These are phyloP conservation scores for Fusarium anguioides DNA, from an alignment of 2,329 filamentous ascomycete genomes.

Conservation along the genomic window DNA sequence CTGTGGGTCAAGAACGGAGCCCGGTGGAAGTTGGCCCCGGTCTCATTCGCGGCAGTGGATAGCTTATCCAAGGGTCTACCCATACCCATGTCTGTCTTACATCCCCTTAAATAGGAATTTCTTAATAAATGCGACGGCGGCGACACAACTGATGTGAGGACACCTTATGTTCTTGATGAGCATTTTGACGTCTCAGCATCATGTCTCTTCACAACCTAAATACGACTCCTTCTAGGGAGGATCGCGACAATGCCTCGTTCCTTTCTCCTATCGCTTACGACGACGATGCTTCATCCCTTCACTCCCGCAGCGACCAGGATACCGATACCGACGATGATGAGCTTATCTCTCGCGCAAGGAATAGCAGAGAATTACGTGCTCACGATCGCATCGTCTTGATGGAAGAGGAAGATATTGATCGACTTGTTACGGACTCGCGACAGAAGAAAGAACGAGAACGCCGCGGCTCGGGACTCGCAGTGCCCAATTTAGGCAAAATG, in stretches of 20 bases:
- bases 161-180: constrained; percentile 31
- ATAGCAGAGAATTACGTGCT: constrained; percentile 74
- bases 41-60: constrained; percentile 27
- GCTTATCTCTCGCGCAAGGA: constrained; percentile 72
- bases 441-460: constrained; percentile 62
- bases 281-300: constrained; percentile 74
- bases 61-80: constrained; percentile 34
- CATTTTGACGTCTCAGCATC: constrained; percentile 23
- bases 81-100: constrained; percentile 34
- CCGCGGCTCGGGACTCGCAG: constrained; percentile 60
- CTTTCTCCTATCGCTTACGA: constrained; percentile 74
- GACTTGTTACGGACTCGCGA: constrained; percentile 65
- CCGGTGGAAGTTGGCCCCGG: constrained; percentile 41
- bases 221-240: constrained; percentile 32
- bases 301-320: constrained; percentile 76
- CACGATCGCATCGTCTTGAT: constrained; percentile 77
- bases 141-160: constrained; percentile 20
- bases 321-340: constrained; percentile 82
- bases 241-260: constrained; percentile 57
- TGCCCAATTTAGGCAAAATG: constrained; percentile 63
- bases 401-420: constrained; percentile 79
- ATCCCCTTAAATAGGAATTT: constrained; percentile 36
- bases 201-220: constrained; percentile 43
- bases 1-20: constrained; percentile 22
- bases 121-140: constrained; percentile 21